Base-by-base conservation (phyloP, 1,284 basidiomycete genomes). In the Kwoniella shivajii region DNA sequence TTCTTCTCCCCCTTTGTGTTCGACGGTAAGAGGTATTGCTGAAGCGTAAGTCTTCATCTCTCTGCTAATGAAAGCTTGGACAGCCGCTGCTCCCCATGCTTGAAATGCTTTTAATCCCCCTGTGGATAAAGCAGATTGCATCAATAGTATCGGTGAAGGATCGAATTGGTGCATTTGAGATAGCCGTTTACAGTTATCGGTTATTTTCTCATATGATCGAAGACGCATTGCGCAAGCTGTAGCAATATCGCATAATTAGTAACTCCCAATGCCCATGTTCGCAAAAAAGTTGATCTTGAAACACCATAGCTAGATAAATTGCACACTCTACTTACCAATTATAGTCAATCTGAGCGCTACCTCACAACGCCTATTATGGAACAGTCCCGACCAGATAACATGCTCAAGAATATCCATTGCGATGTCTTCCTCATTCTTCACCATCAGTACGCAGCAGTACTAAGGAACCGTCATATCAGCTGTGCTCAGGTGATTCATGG, bases 391-490 rank as follows among this genome's bases (percentile, higher is more conserved):
- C 55, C 85, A 80, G 9, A 87, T 78, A 37, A 93, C 82, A 69
- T 95, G 92, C 11, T 86, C 83, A 1, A 95, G 80, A 0, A 93
- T 82, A 66, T 94, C 90, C 45, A 88, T 84, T 0, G 88, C 91
- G 6, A 84, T 75, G 6, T 87, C 85, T 63, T 85, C 82, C 81
- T 59, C 85, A 80, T 71, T 81, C 80, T 50, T 68, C 27, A 79
- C 78, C 62, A 90, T 89, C 34, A 93, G 79, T 6, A 89, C 80
- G 72, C 95, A 92, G 53, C 87, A 85, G 72, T 96, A 96, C 90
- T 97, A 64, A 10, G 14, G 3, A 30, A n/a, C 37, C 1, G 27
- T 57, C 26, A 60, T 6, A 29, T 43, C 18, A 22, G 22, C 13
- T n/a, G 18, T 37, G 27, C 16, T 50, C 49, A 39, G 39, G 31